Base-by-base conservation (phyloP, 208 protist species). In the Angomonas ambiguus region DNA sequence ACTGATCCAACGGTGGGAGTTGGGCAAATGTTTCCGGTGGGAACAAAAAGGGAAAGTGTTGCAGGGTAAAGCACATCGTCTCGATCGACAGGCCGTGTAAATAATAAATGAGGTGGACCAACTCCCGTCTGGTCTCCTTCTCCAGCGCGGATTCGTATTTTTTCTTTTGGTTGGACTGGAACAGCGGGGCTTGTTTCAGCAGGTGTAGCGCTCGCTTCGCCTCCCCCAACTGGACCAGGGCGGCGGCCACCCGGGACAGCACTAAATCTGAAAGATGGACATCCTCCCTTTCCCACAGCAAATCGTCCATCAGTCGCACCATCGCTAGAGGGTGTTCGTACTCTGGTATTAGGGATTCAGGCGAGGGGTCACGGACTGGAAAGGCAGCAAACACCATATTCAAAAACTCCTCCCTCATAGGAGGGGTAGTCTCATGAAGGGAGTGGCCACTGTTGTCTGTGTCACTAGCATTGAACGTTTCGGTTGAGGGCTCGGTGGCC, bases 221-320 rank as follows among this genome's bases (percentile, higher is more conserved):
- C 41, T 86, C 51, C 0, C 86, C 86, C 10, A 89, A 20, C 59
- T 91, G 85, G 56, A 92, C 28, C 33, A 95, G 77, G 27, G 89
- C 79, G 6, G 84, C 75, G 18, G 59, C 82, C 0, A 87, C 82
- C 20, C 66, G 64, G 4, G 64, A 71, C 74, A 88, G 73, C 30
- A 95, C 77, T 11, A 72, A 67, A 53, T 92, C 84, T 1, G 86
- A 92, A 2, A 93, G 55, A 2, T 67, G 11, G 68, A 84, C 75
- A 71, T 95, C 89, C 58, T 95, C 86, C n/a, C 89, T 76, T 31
- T 70, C 32, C 38, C 49, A 55, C 20, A 95, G 65, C 13, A 95
- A 62, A 20, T 74, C 68, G 53, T 95, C 74, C 18, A 93, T 61
- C 8, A 95, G 57, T 2, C 62, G 61, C 10, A 91, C 75, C 11